These are phyloP conservation scores for Tetradesmus obliquus DNA, from an alignment of 139 green algal genomes.

Conservation along the genomic window DNA sequence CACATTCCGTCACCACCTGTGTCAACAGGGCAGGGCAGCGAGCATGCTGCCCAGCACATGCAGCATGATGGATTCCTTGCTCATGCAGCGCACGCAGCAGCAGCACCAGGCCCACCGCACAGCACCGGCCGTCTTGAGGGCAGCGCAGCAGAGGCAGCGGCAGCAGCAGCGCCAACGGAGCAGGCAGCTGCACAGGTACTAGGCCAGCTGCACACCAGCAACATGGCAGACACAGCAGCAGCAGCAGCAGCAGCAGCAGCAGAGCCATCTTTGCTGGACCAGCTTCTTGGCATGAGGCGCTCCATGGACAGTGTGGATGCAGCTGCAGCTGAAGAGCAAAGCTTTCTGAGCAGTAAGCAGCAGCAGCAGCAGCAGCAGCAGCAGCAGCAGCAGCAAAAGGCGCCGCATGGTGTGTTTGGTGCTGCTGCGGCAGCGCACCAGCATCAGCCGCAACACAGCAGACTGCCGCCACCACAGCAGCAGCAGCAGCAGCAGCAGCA, in stretches of 20 bases:
- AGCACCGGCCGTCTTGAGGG: too few relatives aligned
- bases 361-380: too few relatives aligned
- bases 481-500: neutral
- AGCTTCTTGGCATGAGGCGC: neutral
- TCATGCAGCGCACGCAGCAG: too few relatives aligned
- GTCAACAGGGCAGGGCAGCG: neutral
- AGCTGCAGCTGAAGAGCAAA: too few relatives aligned
- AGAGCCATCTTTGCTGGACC: neutral
- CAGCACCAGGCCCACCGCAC: too few relatives aligned
- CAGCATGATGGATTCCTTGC: neutral
- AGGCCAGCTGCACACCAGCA: neutral
- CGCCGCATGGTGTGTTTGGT: too few relatives aligned
- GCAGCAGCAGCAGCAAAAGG: neutral
- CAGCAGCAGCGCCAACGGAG: neutral
- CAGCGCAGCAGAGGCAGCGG: too few relatives aligned
- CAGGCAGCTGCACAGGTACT: neutral
- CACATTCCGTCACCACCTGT: neutral
- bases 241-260: neutral
- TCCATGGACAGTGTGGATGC: too few relatives aligned
- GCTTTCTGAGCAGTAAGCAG: too few relatives aligned
- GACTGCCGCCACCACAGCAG: neutral
- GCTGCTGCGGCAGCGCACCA: neutral
- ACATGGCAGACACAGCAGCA: neutral
- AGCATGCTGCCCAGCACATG: neutral
- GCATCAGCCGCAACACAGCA: neutral